Conservation (phyloP, 148 eudicot genomes). For the Pouteria glomerata region DNA sequence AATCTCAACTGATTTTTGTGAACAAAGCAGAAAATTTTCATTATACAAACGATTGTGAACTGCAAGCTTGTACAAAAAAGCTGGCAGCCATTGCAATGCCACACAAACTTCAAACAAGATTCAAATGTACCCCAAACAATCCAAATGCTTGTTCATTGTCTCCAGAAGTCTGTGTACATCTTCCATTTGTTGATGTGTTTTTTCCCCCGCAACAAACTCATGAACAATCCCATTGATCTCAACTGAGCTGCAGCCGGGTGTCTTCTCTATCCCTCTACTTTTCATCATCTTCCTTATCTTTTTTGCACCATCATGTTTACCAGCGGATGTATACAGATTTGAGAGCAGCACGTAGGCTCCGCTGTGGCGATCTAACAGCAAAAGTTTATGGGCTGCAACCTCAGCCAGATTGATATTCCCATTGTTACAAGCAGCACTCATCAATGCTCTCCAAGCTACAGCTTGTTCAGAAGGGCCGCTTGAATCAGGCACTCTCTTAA, state of each 20-base stretch:
- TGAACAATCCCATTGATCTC: conserved; percentile 27
- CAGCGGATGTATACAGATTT: conserved; percentile 20
- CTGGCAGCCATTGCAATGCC: background rate
- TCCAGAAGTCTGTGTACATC: conserved; percentile 13
- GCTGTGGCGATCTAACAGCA: conserved; percentile 26
- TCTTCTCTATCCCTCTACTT: conserved; percentile 20
- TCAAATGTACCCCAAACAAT: background rate
- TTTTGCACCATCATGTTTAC: conserved; percentile 12
- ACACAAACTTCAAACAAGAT: background rate
- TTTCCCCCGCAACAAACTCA: conserved; percentile 37
- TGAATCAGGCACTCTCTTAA: conserved; percentile 16
- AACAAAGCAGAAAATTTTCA: background rate
- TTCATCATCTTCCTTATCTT: conserved; percentile 26
- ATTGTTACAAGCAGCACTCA: conserved; percentile 19
- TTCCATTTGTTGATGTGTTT: conserved; percentile 11
- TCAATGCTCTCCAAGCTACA: conserved; percentile 27
- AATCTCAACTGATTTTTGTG: background rate
- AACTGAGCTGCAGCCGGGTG: conserved; percentile 37
- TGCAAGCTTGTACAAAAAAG: background rate
- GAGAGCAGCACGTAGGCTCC: conserved; percentile 31
- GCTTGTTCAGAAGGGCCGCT: conserved; percentile 21
- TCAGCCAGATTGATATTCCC: conserved; percentile 12
- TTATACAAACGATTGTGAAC: background rate
- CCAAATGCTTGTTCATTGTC: conserved; percentile 20
- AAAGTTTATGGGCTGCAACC: conserved; percentile 20